phyloP scores from a whole-genome alignment of 768 basidiomycete species.

The Trametes cubensis region DNA sequence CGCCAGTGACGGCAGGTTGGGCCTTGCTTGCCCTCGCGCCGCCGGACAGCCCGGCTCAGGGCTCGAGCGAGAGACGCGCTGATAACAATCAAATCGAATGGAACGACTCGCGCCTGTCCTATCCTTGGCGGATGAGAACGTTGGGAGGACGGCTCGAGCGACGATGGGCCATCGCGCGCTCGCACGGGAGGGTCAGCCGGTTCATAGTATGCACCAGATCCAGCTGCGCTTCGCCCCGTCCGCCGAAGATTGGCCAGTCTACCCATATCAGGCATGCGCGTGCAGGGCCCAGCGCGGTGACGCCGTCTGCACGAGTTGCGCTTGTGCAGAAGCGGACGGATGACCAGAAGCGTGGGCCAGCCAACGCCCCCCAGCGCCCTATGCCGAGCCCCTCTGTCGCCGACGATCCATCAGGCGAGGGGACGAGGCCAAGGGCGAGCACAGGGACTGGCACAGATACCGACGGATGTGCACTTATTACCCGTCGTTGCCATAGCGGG shows the following conservation, averaged over 20 bases:
- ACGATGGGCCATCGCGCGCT: neutral
- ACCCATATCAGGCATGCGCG: neutral
- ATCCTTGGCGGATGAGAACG: neutral
- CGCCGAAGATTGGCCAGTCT: conserved; percentile 1
- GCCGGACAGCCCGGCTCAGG: conserved; percentile 2
- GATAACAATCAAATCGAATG: conserved; percentile 9
- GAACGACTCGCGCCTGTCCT: conserved; percentile 7
- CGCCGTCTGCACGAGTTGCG: conserved; percentile 1
- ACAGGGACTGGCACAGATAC: neutral
- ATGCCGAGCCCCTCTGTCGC: conserved; percentile 13
- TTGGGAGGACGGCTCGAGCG: neutral
- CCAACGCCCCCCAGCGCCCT: neutral
- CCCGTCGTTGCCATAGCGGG: conserved; percentile 8
- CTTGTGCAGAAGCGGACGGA: conserved; percentile 11
- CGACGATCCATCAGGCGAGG: conserved; percentile 23
- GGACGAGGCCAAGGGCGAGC: neutral
- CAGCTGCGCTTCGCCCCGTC: conserved; percentile 2
- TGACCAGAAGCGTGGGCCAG: conserved; percentile 9
- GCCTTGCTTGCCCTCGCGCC: conserved; percentile 7
- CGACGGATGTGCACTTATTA: conserved; percentile 15
- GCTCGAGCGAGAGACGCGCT: conserved; percentile 5
- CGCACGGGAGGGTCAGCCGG: conserved; percentile 14
- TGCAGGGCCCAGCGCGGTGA: neutral
- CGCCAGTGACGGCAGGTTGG: conserved; percentile 4
- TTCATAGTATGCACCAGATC: neutral